Percentiles rank a stretch among this genome's conserved stretches.
Conservation (phyloP, 2,329 filamentous ascomycete species). For the Fusarium sp. region DNA sequence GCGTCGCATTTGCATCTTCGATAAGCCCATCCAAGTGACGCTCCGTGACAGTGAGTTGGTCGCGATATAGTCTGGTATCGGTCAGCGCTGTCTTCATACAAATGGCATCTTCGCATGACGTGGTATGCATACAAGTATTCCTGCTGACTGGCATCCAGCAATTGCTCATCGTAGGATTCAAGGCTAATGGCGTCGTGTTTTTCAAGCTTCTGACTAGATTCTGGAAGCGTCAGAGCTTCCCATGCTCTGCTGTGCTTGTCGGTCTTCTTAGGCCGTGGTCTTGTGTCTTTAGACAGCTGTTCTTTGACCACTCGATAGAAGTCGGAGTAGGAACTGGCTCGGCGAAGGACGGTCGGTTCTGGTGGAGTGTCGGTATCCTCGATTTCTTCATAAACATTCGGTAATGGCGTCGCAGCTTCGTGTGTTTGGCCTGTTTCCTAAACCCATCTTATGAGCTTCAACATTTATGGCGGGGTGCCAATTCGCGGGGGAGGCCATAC, state of each 20-base stretch:
- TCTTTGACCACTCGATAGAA: constrained; percentile 73
- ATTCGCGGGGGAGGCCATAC: constrained; percentile 49
- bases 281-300: constrained; percentile 63
- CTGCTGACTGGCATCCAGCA: constrained; percentile 84
- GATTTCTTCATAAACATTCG: constrained; percentile 66
- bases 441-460: constrained; percentile 38
- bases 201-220: constrained; percentile 29
- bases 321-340: constrained; percentile 80
- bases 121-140: constrained; percentile 76
- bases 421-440: constrained; percentile 64
- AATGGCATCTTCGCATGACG: background rate
- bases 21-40: constrained; percentile 84
- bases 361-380: constrained; percentile 68
- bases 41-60: constrained; percentile 83
- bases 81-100: constrained; percentile 43
- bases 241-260: constrained; percentile 55
- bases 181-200: constrained; percentile 34
- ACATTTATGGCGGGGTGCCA: constrained; percentile 21
- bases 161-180: constrained; percentile 64
- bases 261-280: constrained; percentile 52
- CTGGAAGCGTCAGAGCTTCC: constrained; percentile 59
- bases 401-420: constrained; percentile 64
- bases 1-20: constrained; percentile 76
- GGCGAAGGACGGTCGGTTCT: constrained; percentile 69
- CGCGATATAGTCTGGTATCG: constrained; percentile 71